Conservation (phyloP, 106 monocot species). For the Dioscorea zingiberensis region DNA sequence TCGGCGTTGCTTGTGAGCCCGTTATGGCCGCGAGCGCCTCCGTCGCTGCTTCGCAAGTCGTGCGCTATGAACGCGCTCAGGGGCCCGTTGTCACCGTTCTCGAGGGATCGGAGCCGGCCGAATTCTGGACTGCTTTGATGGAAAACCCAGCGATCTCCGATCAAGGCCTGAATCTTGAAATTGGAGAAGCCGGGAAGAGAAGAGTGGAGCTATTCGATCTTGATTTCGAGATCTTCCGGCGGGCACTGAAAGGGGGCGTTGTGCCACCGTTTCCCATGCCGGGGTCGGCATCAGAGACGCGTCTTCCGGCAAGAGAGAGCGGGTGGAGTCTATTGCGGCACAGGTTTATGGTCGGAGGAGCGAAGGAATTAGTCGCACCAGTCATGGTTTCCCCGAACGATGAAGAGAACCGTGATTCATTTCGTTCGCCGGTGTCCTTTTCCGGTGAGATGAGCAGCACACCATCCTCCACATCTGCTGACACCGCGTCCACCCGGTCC, state of each 20-base stretch:
- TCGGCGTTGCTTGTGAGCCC: conserved; percentile 40
- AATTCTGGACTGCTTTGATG: conserved; percentile 45
- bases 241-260: conserved; percentile 34
- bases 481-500: conserved; percentile 21
- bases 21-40: conserved; percentile 42
- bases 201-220: conserved; percentile 55
- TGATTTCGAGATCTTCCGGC: conserved; percentile 67
- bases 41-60: conserved; percentile 47
- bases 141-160: neutral
- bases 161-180: too few species aligned
- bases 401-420: conserved; percentile 10
- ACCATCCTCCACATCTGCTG: conserved; percentile 24
- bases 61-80: conserved; percentile 48
- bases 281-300: neutral
- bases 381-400: neutral
- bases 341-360: conserved; percentile 8
- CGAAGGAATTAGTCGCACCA: conserved; percentile 11
- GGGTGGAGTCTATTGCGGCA: conserved; percentile 24
- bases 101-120: conserved; percentile 48
- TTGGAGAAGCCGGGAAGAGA: conserved; percentile 10
- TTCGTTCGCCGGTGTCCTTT: conserved; percentile 33
- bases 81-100: conserved; percentile 30
- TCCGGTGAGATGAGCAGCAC: conserved; percentile 30
- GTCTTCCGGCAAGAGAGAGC: conserved; percentile 17
- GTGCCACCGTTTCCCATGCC: conserved; percentile 13